Evolutionary conservation across 2,329 filamentous ascomycete species (phyloP), one percentile per base, ranked within the genome.

Genomic region (Xylaria sp.): DNA sequence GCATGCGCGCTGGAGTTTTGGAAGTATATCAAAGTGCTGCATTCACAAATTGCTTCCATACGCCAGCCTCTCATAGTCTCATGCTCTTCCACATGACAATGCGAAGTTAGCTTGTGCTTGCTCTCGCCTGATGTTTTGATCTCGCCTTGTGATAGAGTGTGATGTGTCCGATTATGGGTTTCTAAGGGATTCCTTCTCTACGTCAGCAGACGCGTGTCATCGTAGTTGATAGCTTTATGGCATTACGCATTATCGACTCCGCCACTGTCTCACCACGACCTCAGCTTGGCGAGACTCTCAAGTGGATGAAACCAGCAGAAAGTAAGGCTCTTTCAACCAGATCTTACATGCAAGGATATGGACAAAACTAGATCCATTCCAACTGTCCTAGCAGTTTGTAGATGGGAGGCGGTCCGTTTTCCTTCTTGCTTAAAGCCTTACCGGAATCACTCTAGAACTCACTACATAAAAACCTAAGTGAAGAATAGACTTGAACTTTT

Each of bases 151-250:
- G 23, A 51, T 51, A 31, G 13, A 51, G 48, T 26, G 23, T 6
- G 23, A 20, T 6, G 13, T 6, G 4, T 13, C 48, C 15, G 9
- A 51, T 13, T 13, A 40, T 40, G 38, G 10, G 13, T 40, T 40
- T 40, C 36, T 33, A 33, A 33, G 31, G 31, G 9, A 33, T 7
- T 49, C 26, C 1, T 31, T 17, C 26, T 15, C 13, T 60, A 51
- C 59, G 33, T 57, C 59, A 44, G 44, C 20, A 66, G 64, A 66
- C 64, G 64, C 64, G 64, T 62, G 59, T 57, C 13, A 10, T 42
- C 20, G 51, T 54, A 10, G 36, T 57, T 28, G 54, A 20, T 42
- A 20, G 17, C 54, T 57, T 53, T 7, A 28, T 49, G 26, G 53
- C n/a, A 38, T 38, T 36, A 36, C n/a, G 53, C 13, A 38, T 20